These are phyloP conservation scores for Aspergillus bridgeri DNA, from an alignment of 495 filamentous ascomycete genomes.

Conservation along the genomic window DNA sequence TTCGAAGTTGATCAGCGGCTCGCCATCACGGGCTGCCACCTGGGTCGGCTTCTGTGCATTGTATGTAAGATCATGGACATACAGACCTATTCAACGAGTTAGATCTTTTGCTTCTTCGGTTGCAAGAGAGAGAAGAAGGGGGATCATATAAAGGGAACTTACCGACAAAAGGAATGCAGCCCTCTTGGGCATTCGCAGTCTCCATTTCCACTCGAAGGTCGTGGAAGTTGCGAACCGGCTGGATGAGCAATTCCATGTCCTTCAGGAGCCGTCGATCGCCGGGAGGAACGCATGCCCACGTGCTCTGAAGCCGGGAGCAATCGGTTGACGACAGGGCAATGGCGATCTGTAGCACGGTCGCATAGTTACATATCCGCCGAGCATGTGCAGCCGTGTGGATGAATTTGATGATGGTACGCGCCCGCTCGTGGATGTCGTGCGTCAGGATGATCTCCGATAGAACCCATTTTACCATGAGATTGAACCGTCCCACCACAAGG, in stretches of 20 bases:
- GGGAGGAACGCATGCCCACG: constrained; percentile 75
- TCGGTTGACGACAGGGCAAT: constrained; percentile 86
- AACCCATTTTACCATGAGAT: constrained; percentile 96
- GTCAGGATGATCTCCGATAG: constrained; percentile 90
- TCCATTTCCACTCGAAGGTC: constrained; percentile 92
- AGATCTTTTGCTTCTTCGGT: background rate
- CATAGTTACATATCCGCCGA: constrained; percentile 85
- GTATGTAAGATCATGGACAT: constrained; percentile 95
- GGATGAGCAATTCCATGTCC: constrained; percentile 79
- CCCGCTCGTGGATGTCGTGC: constrained; percentile 74
- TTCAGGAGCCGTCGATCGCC: constrained; percentile 68
- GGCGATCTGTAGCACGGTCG: constrained; percentile 92
- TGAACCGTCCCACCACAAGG: constrained; percentile 94
- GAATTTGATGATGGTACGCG: constrained; percentile 79
- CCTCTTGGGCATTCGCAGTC: constrained; percentile 65
- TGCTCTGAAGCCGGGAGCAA: constrained; percentile 67
- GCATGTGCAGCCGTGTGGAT: constrained; percentile 90
- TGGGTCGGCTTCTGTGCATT: constrained; percentile 85
- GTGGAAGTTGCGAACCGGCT: constrained; percentile 87
- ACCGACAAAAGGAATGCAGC: constrained; percentile 96
- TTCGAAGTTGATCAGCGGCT: constrained; percentile 91
- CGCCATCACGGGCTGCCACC: constrained; percentile 53
- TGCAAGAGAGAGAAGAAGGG: background rate
- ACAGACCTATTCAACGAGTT: constrained; percentile 52
- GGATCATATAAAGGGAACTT: constrained; percentile 27